Conservation (phyloP, 2,329 filamentous ascomycete genomes). For the Trichophyton schoenleinii region DNA sequence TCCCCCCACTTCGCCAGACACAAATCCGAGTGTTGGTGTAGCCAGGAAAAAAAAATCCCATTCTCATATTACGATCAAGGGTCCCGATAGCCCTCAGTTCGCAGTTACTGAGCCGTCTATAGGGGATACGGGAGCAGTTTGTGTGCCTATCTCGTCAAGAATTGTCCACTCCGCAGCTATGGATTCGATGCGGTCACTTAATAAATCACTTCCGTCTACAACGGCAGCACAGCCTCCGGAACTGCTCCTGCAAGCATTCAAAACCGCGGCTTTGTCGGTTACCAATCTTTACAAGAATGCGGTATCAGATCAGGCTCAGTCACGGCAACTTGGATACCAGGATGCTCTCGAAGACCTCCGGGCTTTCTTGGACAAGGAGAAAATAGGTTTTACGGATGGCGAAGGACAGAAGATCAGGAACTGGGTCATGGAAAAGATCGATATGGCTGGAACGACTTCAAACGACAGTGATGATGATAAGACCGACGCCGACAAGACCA, state of each 20-base stretch:
- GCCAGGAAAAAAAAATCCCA: background rate
- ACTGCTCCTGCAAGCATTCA: constrained; percentile 73
- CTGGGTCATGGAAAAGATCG: constrained; percentile 42
- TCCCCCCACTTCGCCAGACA: background rate
- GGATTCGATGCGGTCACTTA: constrained; percentile 54
- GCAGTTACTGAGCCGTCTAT: background rate
- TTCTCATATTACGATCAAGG: background rate
- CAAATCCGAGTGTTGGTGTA: background rate
- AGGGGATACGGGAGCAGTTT: background rate
- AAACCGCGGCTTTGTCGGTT: constrained; percentile 79
- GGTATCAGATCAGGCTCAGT: constrained; percentile 60
- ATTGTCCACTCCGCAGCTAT: constrained; percentile 26
- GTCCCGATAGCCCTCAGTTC: background rate
- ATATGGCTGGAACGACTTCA: constrained; percentile 27
- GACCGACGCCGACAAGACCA: constrained; percentile 26
- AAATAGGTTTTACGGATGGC: constrained; percentile 64
- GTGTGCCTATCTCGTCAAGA: background rate
- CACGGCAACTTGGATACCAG: constrained; percentile 74
- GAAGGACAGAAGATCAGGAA: constrained; percentile 57
- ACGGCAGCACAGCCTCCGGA: constrained; percentile 36
- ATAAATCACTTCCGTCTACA: constrained; percentile 47
- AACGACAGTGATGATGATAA: constrained; percentile 36
- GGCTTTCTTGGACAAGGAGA: constrained; percentile 69
- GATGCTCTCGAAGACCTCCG: constrained; percentile 85
- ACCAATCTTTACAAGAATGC: constrained; percentile 95